These are phyloP conservation scores for Ascochyta pisi DNA, from an alignment of 2,329 filamentous ascomycete species.

Conservation along the genomic window DNA sequence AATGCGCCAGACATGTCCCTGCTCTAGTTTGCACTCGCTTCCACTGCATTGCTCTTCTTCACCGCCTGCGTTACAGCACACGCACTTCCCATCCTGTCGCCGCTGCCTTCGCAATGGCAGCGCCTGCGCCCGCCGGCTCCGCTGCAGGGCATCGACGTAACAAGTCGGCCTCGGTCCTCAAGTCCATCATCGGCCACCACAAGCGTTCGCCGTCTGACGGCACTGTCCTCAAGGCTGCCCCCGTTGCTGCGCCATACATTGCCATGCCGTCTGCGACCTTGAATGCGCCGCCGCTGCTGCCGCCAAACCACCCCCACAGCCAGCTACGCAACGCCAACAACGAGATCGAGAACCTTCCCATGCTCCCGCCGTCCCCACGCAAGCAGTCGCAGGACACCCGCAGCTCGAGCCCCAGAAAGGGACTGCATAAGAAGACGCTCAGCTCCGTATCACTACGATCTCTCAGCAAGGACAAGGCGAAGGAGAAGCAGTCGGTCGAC, in stretches of 20 bases:
- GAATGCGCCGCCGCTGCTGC: slow-evolving; percentile 55
- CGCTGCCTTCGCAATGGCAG: slow-evolving; percentile 31
- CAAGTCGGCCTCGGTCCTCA: slow-evolving; percentile 55
- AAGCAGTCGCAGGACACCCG: slow-evolving; percentile 49
- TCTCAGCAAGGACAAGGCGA: slow-evolving; percentile 52
- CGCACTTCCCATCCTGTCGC: slow-evolving; percentile 2
- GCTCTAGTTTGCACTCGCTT: slow-evolving; percentile 10
- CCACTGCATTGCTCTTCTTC: not conserved
- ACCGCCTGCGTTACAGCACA: slow-evolving; percentile 8
- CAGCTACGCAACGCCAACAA: slow-evolving; percentile 36
- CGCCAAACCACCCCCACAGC: slow-evolving; percentile 58
- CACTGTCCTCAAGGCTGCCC: slow-evolving; percentile 35
- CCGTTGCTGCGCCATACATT: slow-evolving; percentile 32
- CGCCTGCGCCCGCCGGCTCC: slow-evolving; percentile 31
- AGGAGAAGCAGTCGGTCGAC: slow-evolving; percentile 42
- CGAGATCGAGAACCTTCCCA: slow-evolving; percentile 36
- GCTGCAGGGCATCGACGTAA: slow-evolving; percentile 46
- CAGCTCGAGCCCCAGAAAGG: slow-evolving; percentile 42
- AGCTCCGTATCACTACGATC: slow-evolving; percentile 62
- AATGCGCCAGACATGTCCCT: slow-evolving; percentile 15
- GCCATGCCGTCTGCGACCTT: slow-evolving; percentile 24
- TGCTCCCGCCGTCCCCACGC: slow-evolving; percentile 41
- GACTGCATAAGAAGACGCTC: slow-evolving; percentile 61
- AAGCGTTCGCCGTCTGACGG: slow-evolving; percentile 56
- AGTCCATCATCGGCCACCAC: slow-evolving; percentile 61